Percentiles rank a stretch among this genome's conserved stretches.
Evolutionary conservation across 2,329 filamentous ascomycete genomes (phyloP).

Genomic region (Colletotrichum acutatum): DNA sequence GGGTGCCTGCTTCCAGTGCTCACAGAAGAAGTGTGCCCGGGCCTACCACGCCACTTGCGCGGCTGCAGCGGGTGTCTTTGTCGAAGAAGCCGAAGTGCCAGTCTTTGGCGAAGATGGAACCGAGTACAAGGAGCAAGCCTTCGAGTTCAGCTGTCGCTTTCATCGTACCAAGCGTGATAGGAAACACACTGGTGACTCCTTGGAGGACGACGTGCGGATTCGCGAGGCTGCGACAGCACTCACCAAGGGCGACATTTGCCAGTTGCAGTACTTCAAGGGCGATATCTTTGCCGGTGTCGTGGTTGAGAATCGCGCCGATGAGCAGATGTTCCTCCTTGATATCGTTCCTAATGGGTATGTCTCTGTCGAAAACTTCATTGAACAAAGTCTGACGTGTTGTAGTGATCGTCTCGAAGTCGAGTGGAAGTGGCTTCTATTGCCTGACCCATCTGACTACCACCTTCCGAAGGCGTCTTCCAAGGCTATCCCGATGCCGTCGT

Average conservation of each 20-base stretch:
- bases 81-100: slow-evolving; percentile 86
- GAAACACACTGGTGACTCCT: slow-evolving; percentile 73
- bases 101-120: slow-evolving; percentile 91
- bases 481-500: slow-evolving; percentile 76
- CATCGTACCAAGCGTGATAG: slow-evolving; percentile 89
- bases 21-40: slow-evolving; percentile 90
- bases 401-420: slow-evolving; percentile 82
- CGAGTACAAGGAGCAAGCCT: slow-evolving; percentile 91
- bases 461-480: slow-evolving; percentile 80
- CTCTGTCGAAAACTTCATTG: slow-evolving; percentile 4
- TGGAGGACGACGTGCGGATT: slow-evolving; percentile 78
- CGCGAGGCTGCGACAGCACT: slow-evolving; percentile 75
- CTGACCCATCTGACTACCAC: slow-evolving; percentile 76
- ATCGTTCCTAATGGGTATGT: slow-evolving; percentile 86
- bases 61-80: slow-evolving; percentile 88
- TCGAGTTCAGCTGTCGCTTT: slow-evolving; percentile 94
- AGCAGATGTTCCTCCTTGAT: slow-evolving; percentile 82
- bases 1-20: slow-evolving; percentile 97
- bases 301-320: slow-evolving; percentile 81
- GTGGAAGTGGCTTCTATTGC: slow-evolving; percentile 84
- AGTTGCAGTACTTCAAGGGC: slow-evolving; percentile 84
- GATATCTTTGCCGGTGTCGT: slow-evolving; percentile 94
- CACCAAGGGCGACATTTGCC: slow-evolving; percentile 80
- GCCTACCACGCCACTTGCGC: slow-evolving; percentile 97
- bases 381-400: slow-evolving; percentile 52